Evolutionary conservation across 1,139 yeast species (phyloP).

Genomic region (Zygotorulaspora mrakii): DNA sequence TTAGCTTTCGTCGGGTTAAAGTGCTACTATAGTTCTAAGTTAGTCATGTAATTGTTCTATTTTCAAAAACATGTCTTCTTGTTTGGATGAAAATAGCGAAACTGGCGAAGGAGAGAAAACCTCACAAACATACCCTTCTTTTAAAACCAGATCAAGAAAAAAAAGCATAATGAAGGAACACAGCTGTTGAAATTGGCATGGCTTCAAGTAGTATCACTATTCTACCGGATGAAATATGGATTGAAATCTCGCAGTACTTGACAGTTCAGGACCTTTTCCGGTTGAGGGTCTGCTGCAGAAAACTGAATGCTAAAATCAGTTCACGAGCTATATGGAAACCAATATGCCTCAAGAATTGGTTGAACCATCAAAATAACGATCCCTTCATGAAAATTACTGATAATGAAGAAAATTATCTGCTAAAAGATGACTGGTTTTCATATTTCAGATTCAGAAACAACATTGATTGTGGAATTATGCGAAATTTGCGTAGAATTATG

Average conservation of each 20-base stretch:
- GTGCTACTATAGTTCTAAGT: no score
- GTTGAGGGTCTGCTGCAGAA: constrained; percentile 16
- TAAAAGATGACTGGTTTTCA: constrained; percentile 19
- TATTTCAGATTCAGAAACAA: constrained; percentile 18
- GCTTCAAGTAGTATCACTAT: neutral
- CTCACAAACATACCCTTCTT: neutral
- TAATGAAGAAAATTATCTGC: neutral
- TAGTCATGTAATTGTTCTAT: no score
- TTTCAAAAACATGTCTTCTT: no score
- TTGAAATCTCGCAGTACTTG: constrained; percentile 15
- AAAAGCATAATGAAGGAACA: neutral
- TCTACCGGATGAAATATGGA: constrained; percentile 21
- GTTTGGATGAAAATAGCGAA: neutral
- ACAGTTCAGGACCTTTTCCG: constrained; percentile 14
- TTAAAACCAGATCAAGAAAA: neutral
- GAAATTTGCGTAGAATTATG: constrained; percentile 6
- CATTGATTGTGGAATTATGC: constrained; percentile 9
- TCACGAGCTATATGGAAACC: constrained; percentile 19
- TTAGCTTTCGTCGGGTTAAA: no score
- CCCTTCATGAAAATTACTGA: neutral
- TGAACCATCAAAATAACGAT: constrained; percentile 13
- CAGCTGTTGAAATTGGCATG: neutral
- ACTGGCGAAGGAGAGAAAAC: neutral
- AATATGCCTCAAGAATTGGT: constrained; percentile 18
- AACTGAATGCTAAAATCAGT: constrained; percentile 14